These are phyloP conservation scores for Colletotrichum aenigma DNA, from an alignment of 2,329 filamentous ascomycete species.

Conservation along the genomic window DNA sequence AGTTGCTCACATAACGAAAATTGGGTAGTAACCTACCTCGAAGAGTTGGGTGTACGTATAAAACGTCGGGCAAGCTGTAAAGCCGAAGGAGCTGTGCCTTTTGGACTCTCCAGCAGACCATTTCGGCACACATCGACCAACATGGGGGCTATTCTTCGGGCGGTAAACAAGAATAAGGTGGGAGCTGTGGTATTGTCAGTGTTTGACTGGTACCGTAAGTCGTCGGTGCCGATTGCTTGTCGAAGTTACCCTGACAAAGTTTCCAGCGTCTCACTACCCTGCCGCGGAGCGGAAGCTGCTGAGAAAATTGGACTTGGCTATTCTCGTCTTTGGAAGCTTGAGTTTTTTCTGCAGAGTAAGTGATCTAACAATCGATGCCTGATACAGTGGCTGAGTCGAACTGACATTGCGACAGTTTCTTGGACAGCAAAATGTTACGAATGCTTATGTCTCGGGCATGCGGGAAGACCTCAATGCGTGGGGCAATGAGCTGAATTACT, in stretches of 20 bases:
- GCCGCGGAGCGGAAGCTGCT: conserved; percentile 26
- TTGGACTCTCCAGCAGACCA: too few relatives aligned
- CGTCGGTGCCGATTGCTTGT: too few relatives aligned
- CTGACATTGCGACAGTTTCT: conserved; percentile 24
- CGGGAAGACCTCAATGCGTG: conserved; percentile 27
- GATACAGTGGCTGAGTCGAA: too few relatives aligned
- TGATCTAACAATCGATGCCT: background rate
- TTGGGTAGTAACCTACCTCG: too few relatives aligned
- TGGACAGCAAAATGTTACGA: conserved; percentile 29
- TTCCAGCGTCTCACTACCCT: conserved; percentile 28
- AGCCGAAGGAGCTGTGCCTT: background rate
- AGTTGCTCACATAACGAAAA: background rate
- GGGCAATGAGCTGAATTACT: conserved; percentile 30
- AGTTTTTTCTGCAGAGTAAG: conserved; percentile 24
- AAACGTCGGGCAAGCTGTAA: background rate
- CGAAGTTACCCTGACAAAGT: background rate
- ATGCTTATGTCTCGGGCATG: conserved; percentile 31
- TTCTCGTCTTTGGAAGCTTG: conserved; percentile 19
- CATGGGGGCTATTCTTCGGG: conserved; percentile 9
- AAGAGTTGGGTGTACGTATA: background rate
- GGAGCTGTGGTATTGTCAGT: conserved; percentile 28
- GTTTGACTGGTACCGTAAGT: conserved; percentile 33
- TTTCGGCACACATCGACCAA: background rate
- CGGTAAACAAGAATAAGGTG: conserved; percentile 25
- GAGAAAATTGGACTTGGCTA: conserved; percentile 28